Evolutionary conservation across 2,329 filamentous ascomycete genomes (phyloP).

Genomic region (Coniella vitis): DNA sequence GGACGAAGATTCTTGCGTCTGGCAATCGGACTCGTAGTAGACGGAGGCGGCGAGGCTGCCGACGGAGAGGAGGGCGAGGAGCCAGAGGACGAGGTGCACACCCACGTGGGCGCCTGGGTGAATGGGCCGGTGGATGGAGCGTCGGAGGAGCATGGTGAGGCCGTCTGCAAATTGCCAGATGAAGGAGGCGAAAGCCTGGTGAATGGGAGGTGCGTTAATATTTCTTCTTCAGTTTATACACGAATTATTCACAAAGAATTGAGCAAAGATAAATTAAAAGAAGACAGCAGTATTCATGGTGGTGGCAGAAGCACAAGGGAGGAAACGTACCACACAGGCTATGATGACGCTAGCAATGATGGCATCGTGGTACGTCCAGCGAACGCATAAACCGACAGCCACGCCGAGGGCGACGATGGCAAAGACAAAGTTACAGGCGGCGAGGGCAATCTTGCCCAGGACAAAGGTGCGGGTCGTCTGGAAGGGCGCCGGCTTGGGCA

Average conservation of each 20-base stretch:
- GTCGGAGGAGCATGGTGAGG: constrained; percentile 28
- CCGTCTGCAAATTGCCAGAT: constrained; percentile 34
- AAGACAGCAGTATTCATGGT: no score
- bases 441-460: constrained; percentile 8
- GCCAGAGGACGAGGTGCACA: constrained; percentile 35
- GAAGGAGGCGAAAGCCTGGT: constrained; percentile 29
- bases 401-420: constrained; percentile 10
- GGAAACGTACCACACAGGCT: no score
- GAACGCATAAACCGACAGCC: not conserved
- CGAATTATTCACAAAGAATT: no score
- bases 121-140: constrained; percentile 27
- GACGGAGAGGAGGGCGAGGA: constrained; percentile 25
- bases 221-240: not conserved
- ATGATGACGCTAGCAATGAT: no score
- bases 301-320: no score
- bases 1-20: constrained; percentile 18
- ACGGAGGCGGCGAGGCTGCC: constrained; percentile 33
- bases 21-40: constrained; percentile 20
- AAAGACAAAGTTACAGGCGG: constrained; percentile 9
- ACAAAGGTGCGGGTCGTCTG: constrained; percentile 4
- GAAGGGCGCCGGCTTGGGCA: constrained; percentile 7
- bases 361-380: no score
- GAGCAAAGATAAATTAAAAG: no score
- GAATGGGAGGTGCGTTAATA: not conserved
- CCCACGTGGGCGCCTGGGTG: constrained; percentile 38